These are phyloP conservation scores for Debaryomyces sp. DNA, from an alignment of 1,139 yeast genomes.

Conservation along the genomic window DNA sequence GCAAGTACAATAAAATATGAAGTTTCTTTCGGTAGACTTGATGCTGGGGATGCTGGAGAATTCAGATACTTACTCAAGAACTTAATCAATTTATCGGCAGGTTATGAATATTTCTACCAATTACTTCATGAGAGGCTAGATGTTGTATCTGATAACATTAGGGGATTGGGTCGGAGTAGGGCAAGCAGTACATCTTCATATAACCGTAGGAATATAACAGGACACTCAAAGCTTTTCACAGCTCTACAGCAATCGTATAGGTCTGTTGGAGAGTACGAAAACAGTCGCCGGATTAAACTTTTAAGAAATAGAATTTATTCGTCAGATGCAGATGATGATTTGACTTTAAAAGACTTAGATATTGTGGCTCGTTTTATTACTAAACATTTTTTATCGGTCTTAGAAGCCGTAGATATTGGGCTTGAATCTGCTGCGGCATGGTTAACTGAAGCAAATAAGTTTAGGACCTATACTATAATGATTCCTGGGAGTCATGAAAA, in stretches of 20 bases:
- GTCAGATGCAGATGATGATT: slow-evolving; percentile 12
- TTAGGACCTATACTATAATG: slow-evolving; percentile 21
- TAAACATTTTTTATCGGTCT: slow-evolving; percentile 20
- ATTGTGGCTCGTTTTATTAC: slow-evolving; percentile 24
- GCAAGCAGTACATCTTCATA: slow-evolving; percentile 18
- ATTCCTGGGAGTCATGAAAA: slow-evolving; percentile 17
- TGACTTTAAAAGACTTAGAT: slow-evolving; percentile 27
- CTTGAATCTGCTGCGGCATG: slow-evolving; percentile 24
- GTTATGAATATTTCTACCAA: slow-evolving; percentile 35
- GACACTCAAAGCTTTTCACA: slow-evolving; percentile 25
- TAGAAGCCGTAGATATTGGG: slow-evolving; percentile 22
- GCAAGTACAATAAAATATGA: slow-evolving; percentile 27
- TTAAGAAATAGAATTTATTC: slow-evolving; percentile 23
- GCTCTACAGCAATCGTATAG: slow-evolving; percentile 33
- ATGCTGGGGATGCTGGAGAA: slow-evolving; percentile 31
- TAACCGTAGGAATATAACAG: slow-evolving; percentile 12
- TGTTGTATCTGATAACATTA: slow-evolving; percentile 15
- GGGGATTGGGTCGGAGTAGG: slow-evolving; percentile 15
- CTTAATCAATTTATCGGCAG: slow-evolving; percentile 26
- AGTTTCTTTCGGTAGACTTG: slow-evolving; percentile 32
- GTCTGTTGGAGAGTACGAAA: slow-evolving; percentile 36
- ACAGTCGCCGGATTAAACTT: slow-evolving; percentile 22
- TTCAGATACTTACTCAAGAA: slow-evolving; percentile 28
- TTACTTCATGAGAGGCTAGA: slow-evolving; percentile 31
- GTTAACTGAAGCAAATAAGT: slow-evolving; percentile 34